A percentile compares a stretch with the other conserved stretches of the same genome.
Conservation (phyloP, 257 asterid species). For the Echites panduratus region DNA sequence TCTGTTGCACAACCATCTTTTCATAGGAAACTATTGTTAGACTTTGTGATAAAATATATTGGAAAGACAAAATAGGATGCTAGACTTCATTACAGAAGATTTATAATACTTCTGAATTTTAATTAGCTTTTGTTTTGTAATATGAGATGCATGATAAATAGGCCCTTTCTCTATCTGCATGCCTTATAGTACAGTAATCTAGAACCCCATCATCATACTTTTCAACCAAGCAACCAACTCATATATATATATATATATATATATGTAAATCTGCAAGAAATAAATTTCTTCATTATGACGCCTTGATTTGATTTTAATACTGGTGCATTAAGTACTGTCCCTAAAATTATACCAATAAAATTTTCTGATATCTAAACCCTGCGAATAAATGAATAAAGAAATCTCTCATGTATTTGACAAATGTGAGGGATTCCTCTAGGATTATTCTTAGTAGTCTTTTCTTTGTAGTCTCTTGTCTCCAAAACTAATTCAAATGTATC, state of each 20-base stretch:
- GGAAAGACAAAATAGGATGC: neutral
- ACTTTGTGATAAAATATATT: neutral
- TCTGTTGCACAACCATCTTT: neutral
- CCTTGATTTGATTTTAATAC: neutral
- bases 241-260: too few species aligned
- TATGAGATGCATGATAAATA: neutral
- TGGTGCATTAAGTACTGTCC: neutral
- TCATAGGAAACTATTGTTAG: neutral
- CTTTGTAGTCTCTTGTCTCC: too few species aligned
- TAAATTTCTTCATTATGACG: neutral
- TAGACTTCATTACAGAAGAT: neutral
- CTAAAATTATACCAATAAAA: neutral
- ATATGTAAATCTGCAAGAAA: neutral
- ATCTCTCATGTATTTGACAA: too few species aligned
- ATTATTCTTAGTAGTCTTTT: too few species aligned
- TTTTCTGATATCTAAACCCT: neutral
- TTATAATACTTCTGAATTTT: neutral
- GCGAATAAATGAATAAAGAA: neutral
- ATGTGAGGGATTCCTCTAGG: neutral
- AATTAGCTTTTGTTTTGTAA: neutral
- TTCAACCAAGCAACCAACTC: neutral
- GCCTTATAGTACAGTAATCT: neutral
- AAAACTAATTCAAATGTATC: too few species aligned
- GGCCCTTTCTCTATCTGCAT: neutral
- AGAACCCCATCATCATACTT: neutral